Percentiles rank a stretch among this genome's conserved stretches.
These are phyloP conservation scores for Metarhizium brunneum DNA, from an alignment of 2,329 filamentous ascomycete genomes.

Conservation along the genomic window DNA sequence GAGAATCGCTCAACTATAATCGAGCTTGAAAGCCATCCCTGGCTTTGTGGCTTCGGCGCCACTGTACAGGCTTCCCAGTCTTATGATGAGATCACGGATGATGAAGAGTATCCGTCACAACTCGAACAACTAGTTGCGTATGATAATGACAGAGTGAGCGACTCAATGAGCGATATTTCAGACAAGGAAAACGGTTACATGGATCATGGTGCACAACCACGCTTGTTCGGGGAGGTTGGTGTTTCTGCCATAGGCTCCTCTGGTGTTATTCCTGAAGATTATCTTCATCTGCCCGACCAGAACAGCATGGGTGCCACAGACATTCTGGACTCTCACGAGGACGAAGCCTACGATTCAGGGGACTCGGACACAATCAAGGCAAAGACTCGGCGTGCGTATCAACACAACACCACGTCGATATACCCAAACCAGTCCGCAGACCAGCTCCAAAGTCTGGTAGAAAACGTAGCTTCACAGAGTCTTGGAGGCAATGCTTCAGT, in stretches of 20 bases:
- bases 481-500: constrained; percentile 36
- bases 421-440: constrained; percentile 36
- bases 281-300: constrained; percentile 37
- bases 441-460: constrained; percentile 41
- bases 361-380: constrained; percentile 22
- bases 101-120: constrained; percentile 51
- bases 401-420: constrained; percentile 24
- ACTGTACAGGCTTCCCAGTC: constrained; percentile 32
- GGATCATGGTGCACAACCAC: constrained; percentile 35
- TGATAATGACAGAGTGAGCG: constrained; percentile 30
- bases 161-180: constrained; percentile 53
- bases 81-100: constrained; percentile 53
- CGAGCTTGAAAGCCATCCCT: constrained; percentile 62
- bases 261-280: constrained; percentile 37
- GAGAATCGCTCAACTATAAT: constrained; percentile 64
- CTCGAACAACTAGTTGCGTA: constrained; percentile 26
- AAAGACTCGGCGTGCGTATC: constrained; percentile 13
- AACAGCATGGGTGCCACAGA: constrained; percentile 30
- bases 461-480: constrained; percentile 46
- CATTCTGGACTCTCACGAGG: constrained; percentile 34
- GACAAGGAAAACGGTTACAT: constrained; percentile 73
- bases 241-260: constrained; percentile 44
- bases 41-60: constrained; percentile 44
- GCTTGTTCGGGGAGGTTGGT: constrained; percentile 47
- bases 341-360: constrained; percentile 35